Base-by-base conservation (phyloP, 2,329 filamentous ascomycete species). In the Rutstroemia sydowiana region DNA sequence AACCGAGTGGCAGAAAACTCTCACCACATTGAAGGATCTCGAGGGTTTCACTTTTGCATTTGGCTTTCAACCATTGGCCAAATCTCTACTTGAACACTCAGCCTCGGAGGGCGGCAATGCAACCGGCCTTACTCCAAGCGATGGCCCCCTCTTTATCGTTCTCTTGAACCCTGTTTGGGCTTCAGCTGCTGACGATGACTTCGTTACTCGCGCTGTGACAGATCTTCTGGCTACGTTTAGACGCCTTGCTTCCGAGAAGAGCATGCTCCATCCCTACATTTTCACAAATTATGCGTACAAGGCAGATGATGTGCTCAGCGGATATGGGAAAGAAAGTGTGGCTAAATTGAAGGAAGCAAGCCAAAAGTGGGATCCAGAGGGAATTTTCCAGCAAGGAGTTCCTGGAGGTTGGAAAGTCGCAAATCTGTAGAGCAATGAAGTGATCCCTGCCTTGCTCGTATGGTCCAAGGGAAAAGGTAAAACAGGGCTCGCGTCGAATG, bases 221-320 rank as follows among this genome's bases (percentile, higher is more conserved):
- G 31, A 37, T 14, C 20, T 37, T 21, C 26, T 48, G 34, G 36
- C 36, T 14, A 26, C 28, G 36, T 39, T 48, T n/a, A 48, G 28
- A 37, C 34, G 23, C n/a, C 20, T 40, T 41, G 46, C 46, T 23
- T 36, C 46, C 36, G 14, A 23, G 46, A 28, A 37, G 28, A 31
- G 37, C 20, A 14, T 30, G 36, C 46, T 48, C 37, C 36, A 28
- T 42, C 46, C 46, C 23, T 49, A 49, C 28, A 36, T 44, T 20
- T 75, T 75, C 57, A 65, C 71, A 34, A 75, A 76, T 57, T 76
- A 76, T 49, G 72, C 72, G 1, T 67, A 67, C 10, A 60, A 62
- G 39, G 63, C 63, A 21, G 72, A 76, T 53, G 59, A 71, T 28
- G 67, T 72, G 1, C 61, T 75, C 18, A 20, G 57, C 0, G 61